Evolutionary conservation across 441 rosid species (phyloP).

Genomic region (Euphorbia corollata): DNA sequence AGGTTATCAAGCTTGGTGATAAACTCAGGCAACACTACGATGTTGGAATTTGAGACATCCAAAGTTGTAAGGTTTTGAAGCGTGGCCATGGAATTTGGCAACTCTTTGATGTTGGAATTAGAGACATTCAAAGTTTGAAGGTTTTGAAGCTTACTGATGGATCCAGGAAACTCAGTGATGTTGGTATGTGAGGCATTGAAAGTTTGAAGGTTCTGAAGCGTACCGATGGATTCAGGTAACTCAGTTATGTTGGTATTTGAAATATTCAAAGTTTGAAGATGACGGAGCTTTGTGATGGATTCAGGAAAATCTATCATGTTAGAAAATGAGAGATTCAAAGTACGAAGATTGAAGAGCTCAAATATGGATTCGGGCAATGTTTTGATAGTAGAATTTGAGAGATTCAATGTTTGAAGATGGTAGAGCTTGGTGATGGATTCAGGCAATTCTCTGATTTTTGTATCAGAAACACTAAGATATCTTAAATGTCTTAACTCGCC

Average conservation of each 20-base stretch:
- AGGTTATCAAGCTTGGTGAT: too few relatives aligned
- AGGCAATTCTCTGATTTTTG: constrained; percentile 15
- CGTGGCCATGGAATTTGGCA: too few relatives aligned
- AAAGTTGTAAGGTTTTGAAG: too few relatives aligned
- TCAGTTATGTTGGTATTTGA: constrained; percentile 12
- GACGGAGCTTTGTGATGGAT: neutral
- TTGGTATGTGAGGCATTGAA: constrained; percentile 16
- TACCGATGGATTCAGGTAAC: constrained; percentile 23
- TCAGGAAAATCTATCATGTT: neutral
- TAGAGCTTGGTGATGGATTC: constrained; percentile 22
- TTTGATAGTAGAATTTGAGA: neutral
- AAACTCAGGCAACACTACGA: too few relatives aligned
- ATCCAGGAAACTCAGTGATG: too few relatives aligned
- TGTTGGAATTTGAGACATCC: too few relatives aligned
- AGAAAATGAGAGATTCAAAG: neutral
- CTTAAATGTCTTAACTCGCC: constrained; percentile 18
- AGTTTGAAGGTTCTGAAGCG: constrained; percentile 18
- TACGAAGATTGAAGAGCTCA: too few relatives aligned
- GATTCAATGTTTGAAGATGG: neutral
- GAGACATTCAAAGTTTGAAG: too few relatives aligned
- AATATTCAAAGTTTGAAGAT: constrained; percentile 3
- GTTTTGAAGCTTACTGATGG: too few relatives aligned
- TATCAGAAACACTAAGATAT: constrained; percentile 20
- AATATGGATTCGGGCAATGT: too few relatives aligned
- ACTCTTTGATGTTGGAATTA: too few relatives aligned